Percentiles rank a stretch among this genome's conserved stretches.
phyloP scores from a whole-genome alignment of 768 basidiomycete species.

The Crepidotus variabilis region DNA sequence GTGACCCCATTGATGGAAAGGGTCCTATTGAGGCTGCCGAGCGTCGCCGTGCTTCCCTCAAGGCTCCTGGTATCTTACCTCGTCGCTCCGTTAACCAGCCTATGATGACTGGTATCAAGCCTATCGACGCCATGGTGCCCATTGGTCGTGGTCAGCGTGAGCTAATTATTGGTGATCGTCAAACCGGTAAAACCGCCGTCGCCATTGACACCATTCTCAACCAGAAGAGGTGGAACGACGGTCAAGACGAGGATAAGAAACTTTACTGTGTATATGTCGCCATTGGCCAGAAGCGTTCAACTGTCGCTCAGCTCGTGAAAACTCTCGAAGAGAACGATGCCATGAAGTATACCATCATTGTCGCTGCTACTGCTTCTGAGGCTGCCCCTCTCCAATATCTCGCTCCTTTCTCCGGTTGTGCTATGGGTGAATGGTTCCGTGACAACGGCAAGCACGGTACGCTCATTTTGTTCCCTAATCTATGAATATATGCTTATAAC shows the following conservation, averaged over 20 bases:
- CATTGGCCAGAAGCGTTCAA: constrained; percentile 98
- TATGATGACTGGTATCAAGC: constrained; percentile 99
- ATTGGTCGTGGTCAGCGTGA: constrained; percentile 99
- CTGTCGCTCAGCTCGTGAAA: constrained; percentile 98
- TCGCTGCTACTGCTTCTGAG: constrained; percentile 98
- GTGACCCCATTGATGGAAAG: constrained; percentile 99
- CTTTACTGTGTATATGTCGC: constrained; percentile 99
- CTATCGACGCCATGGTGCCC: constrained; percentile 99
- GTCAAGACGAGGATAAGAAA: constrained; percentile 94
- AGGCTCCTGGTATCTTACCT: constrained; percentile 98
- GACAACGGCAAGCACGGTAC: constrained; percentile 99
- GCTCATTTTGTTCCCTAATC: constrained; percentile 16
- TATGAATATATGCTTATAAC: constrained; percentile 9
- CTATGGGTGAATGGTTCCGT: constrained; percentile 99
- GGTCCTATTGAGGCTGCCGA: constrained; percentile 92
- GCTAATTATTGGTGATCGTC: constrained; percentile 99
- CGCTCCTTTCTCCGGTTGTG: constrained; percentile 99
- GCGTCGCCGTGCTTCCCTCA: constrained; percentile 95
- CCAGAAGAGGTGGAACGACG: constrained; percentile 99
- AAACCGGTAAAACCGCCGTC: constrained; percentile 99
- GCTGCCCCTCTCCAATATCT: constrained; percentile 99
- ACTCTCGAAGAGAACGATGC: constrained; percentile 99
- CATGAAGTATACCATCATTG: constrained; percentile 99
- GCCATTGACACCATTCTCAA: constrained; percentile 99
- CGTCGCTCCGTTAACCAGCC: constrained; percentile 99